These are phyloP conservation scores for Liquidambar formosana DNA, from an alignment of 164 flowering plant genomes.

Conservation along the genomic window DNA sequence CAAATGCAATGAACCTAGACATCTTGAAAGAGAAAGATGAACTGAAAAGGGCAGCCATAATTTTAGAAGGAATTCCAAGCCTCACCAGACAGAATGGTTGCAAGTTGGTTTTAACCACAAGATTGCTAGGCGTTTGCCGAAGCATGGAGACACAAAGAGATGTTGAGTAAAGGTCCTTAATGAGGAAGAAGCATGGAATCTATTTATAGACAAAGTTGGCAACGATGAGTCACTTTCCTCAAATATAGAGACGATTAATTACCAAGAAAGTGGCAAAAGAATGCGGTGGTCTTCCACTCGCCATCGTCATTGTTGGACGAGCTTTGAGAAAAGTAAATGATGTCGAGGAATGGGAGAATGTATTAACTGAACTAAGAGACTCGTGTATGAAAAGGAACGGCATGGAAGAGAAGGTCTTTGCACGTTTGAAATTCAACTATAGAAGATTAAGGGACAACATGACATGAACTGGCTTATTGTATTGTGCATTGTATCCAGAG, in stretches of 20 bases:
- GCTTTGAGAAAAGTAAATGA: constrained; percentile 2
- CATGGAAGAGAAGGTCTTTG: too few relatives aligned
- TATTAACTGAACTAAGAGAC: too few relatives aligned
- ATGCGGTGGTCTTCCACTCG: constrained; percentile 13
- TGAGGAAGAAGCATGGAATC: too few relatives aligned
- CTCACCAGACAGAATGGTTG: not conserved
- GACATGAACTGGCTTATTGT: constrained; percentile 8
- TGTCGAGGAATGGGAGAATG: constrained; percentile 10
- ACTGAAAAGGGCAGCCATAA: too few relatives aligned
- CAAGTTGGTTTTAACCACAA: not conserved
- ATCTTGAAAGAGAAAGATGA: too few relatives aligned
- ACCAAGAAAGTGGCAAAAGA: too few relatives aligned
- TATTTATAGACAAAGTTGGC: not conserved
- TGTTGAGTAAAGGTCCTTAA: not conserved
- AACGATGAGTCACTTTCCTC: not conserved
- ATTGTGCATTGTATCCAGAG: constrained; percentile 20
- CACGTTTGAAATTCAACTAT: constrained; percentile 17
- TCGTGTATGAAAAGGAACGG: too few relatives aligned
- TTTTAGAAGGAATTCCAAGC: too few relatives aligned
- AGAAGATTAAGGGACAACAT: not conserved
- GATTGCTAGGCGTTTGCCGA: not conserved
- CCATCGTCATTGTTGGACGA: constrained; percentile 1
- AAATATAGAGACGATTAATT: not conserved
- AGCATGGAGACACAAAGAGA: not conserved
- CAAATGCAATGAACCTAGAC: too few relatives aligned